phyloP scores from a whole-genome alignment of 2,329 filamentous ascomycete species.

The Pseudogymnoascus sp. region DNA sequence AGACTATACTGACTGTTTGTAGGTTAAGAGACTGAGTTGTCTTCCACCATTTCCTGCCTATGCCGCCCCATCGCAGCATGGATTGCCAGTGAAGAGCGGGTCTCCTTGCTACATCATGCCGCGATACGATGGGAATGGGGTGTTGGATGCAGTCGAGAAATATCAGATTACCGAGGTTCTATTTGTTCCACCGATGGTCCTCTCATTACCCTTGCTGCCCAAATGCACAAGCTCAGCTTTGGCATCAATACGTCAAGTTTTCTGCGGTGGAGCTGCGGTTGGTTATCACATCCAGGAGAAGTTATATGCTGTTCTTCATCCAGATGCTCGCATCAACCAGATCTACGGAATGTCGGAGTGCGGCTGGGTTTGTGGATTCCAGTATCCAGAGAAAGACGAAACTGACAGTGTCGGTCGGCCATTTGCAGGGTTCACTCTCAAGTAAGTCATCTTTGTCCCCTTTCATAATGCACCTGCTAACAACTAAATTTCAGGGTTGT shows the following conservation, averaged over 20 bases:
- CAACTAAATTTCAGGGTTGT: slow-evolving; percentile 19
- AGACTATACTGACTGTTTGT: slow-evolving; percentile 16
- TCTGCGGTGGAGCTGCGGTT: slow-evolving; percentile 43
- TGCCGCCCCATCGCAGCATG: slow-evolving; percentile 71
- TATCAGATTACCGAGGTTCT: slow-evolving; percentile 60
- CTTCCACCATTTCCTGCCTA: slow-evolving; percentile 55
- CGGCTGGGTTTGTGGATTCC: slow-evolving; percentile 37
- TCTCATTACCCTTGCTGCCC: slow-evolving; percentile 42
- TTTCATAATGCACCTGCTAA: not conserved
- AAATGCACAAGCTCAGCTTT: slow-evolving; percentile 34
- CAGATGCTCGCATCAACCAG: slow-evolving; percentile 37
- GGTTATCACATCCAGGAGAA: slow-evolving; percentile 34
- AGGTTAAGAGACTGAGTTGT: slow-evolving; percentile 43
- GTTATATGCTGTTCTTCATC: slow-evolving; percentile 35
- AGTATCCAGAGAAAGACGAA: slow-evolving; percentile 29
- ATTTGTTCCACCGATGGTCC: slow-evolving; percentile 68
- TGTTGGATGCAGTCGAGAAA: slow-evolving; percentile 60
- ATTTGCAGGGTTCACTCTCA: slow-evolving; percentile 33
- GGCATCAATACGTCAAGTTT: slow-evolving; percentile 36
- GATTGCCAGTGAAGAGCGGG: slow-evolving; percentile 57
- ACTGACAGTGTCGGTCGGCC: slow-evolving; percentile 42
- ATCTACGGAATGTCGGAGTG: slow-evolving; percentile 51
- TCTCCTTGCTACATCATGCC: slow-evolving; percentile 70
- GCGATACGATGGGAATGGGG: slow-evolving; percentile 65
- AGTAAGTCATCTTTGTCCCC: slow-evolving; percentile 16